Evolutionary conservation across 2,329 filamentous ascomycete species (phyloP).

Genomic region (Cladosporium sphaerospermum): DNA sequence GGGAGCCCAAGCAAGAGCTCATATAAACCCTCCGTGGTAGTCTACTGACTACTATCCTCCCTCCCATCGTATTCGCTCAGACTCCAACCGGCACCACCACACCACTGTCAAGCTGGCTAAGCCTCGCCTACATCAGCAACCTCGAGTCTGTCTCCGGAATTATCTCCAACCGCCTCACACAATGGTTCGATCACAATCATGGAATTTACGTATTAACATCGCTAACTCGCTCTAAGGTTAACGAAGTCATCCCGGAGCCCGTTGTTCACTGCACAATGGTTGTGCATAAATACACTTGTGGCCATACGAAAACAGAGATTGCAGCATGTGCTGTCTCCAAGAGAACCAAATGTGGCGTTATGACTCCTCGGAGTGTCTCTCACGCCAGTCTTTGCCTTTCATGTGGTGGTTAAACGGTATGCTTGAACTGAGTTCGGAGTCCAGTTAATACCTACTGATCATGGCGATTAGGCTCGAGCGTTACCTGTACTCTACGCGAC

Average conservation of each 20-base stretch:
- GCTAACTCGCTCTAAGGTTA: slow-evolving; percentile 1
- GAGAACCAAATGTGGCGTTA: slow-evolving; percentile 34
- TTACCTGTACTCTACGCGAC: no score
- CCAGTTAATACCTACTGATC: no score
- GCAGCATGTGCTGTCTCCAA: slow-evolving; percentile 43
- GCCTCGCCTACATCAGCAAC: not conserved
- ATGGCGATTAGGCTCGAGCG: no score
- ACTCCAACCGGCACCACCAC: not conserved
- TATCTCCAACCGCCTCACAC: not conserved
- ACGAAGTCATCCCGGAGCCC: slow-evolving; percentile 1
- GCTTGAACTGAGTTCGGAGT: not conserved
- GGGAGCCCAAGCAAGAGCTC: not conserved
- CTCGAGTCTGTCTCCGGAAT: slow-evolving; percentile 5
- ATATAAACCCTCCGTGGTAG: slow-evolving; percentile 2
- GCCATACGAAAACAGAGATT: slow-evolving; percentile 38
- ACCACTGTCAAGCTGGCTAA: slow-evolving; percentile 5
- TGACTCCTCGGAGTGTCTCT: slow-evolving; percentile 40
- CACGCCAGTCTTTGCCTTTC: slow-evolving; percentile 44
- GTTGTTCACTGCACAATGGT: slow-evolving; percentile 36
- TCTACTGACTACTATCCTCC: not conserved
- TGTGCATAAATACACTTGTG: slow-evolving; percentile 43
- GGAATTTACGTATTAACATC: not conserved
- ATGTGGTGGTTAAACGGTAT: slow-evolving; percentile 34
- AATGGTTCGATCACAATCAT: not conserved
- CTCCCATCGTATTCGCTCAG: not conserved